phyloP scores from a whole-genome alignment of 1,284 basidiomycete genomes.

The Rhodotorula sp. region DNA sequence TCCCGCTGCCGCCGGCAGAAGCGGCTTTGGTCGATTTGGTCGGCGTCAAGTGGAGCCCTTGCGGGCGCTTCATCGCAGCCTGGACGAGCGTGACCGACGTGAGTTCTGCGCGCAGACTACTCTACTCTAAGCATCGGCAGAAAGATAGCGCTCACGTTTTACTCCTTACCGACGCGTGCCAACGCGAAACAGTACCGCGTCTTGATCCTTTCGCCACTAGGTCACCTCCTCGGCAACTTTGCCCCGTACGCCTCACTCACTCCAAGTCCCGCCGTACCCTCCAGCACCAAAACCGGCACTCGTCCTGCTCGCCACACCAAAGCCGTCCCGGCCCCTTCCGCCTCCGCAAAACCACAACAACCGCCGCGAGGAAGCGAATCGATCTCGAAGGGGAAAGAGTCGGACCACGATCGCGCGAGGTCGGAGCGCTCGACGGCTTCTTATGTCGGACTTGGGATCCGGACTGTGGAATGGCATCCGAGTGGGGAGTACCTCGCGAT shows the following conservation, averaged over 20 bases:
- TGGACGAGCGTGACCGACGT: conserved; percentile 40
- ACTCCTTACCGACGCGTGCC: background rate
- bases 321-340: background rate
- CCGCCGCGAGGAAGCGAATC: background rate
- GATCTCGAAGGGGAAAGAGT: background rate
- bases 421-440: conserved; percentile 11
- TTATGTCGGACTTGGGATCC: conserved; percentile 47
- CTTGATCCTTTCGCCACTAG: conserved; percentile 36
- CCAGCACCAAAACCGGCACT: background rate
- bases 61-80: conserved; percentile 41
- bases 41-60: conserved; percentile 40
- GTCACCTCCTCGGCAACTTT: conserved; percentile 25
- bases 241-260: conserved; percentile 25
- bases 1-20: background rate
- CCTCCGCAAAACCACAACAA: background rate
- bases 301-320: background rate
- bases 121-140: too few species aligned
- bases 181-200: conserved; percentile 32
- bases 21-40: conserved; percentile 23
- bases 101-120: too few species aligned
- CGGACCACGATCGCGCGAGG: background rate
- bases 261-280: background rate
- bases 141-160: too few species aligned
- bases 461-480: conserved; percentile 47
- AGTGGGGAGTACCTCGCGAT: conserved; percentile 47